Base-by-base conservation (phyloP, 2,329 filamentous ascomycete species). In the Leptographium flavum region DNA sequence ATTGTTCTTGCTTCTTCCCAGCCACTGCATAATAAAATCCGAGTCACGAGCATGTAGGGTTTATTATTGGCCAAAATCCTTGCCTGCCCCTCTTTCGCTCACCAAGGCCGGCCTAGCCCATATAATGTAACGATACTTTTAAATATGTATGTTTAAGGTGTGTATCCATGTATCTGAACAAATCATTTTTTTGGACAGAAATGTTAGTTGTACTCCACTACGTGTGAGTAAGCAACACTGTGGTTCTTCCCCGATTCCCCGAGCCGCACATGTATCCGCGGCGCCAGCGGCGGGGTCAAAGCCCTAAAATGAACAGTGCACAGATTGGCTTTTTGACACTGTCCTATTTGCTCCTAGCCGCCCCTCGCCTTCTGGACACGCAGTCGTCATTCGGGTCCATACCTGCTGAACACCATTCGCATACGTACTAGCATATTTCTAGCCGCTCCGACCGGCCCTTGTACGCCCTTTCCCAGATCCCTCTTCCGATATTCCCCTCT, bases 381-480 rank as follows among this genome's bases (percentile, higher is more conserved):
- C 42, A 45, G 46, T 47, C 46, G 46, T 47, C 46, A 47, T 47
- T 47, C 45, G 7, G n/a, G 31, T 19, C 45, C 39, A 22, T 25
- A 17, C 45, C 32, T 45, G 38, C 42, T 42, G 32, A 42, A 38
- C 36, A 25, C 15, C 28, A 39, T 36, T 36, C 19, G 17, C 33
- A 36, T 36, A 32, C 39, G 23, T 17, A n/a, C 42, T 28, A 21
- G 42, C 32, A 39, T n/a, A 22, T 21, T 22, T 21, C 32, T 32
- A 45, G 38, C 31, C 33, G 14, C 32, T 42, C 45, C 33, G 17
- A 23, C 32, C 41, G 33, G 25, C 38, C 14, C 19, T 21, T 23
- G 17, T 10, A 9, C 25, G 30, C 21, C 10, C 19, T 23, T 36
- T 44, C 19, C 37, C 42, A 37, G 32, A 23, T 43, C 25, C 22